A percentile compares a stretch with the other conserved stretches of the same genome.
Conservation (phyloP, 2,329 filamentous ascomycete species). For the Erysiphe neolycopersici region DNA sequence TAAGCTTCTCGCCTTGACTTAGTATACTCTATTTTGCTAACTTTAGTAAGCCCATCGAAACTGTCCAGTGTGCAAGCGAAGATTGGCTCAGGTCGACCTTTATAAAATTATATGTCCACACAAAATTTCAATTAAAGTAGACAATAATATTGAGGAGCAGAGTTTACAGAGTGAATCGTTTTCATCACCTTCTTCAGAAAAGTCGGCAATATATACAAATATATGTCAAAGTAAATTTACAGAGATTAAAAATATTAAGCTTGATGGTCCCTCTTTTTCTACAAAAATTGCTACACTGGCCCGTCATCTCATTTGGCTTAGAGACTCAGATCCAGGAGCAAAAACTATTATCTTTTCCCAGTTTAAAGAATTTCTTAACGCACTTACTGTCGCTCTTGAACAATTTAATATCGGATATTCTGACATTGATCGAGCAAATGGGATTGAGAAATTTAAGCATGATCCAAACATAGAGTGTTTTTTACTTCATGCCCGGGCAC, state of each 20-base stretch:
- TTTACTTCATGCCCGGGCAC: conserved; percentile 65
- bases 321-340: conserved; percentile 56
- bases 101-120: conserved; percentile 34
- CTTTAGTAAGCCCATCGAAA: conserved; percentile 27
- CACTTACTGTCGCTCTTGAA: conserved; percentile 43
- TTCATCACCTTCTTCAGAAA: conserved; percentile 4
- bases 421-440: conserved; percentile 39
- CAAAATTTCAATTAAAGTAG: conserved; percentile 34
- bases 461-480: conserved; percentile 57
- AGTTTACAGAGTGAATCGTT: conserved; percentile 7
- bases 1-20: conserved; percentile 1
- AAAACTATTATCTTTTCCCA: conserved; percentile 93
- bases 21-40: background rate
- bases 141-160: conserved; percentile 2
- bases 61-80: conserved; percentile 64
- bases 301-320: conserved; percentile 64
- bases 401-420: conserved; percentile 48
- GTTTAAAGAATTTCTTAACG: conserved; percentile 53
- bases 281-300: conserved; percentile 72
- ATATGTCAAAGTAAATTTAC: conserved; percentile 44
- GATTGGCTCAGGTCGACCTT: conserved; percentile 37
- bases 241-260: conserved; percentile 59
- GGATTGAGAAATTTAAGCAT: conserved; percentile 50
- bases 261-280: conserved; percentile 48
- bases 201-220: conserved; percentile 44